These are phyloP conservation scores for Hyparrhenia diplandra DNA, from an alignment of 176 grass and related monocot genomes.

Conservation along the genomic window DNA sequence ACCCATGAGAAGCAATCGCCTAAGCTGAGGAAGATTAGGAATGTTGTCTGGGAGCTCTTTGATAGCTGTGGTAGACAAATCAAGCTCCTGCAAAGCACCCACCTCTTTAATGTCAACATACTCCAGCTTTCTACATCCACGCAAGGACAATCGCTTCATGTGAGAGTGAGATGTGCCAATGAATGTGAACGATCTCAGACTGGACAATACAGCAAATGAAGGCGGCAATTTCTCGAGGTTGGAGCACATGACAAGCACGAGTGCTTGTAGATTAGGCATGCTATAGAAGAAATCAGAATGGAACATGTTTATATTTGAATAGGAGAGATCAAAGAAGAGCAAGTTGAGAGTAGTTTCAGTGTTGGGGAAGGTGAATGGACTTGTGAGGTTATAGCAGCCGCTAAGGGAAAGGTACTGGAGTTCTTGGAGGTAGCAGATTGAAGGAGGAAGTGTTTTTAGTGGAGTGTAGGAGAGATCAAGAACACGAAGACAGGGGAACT, in stretches of 20 bases:
- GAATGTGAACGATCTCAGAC: not conserved
- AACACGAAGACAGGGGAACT: not conserved
- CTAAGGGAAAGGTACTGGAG: not conserved
- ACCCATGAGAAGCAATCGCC: not conserved
- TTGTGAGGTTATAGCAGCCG: not conserved
- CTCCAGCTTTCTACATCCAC: not conserved
- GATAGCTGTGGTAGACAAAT: constrained; percentile 7
- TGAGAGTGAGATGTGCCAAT: not conserved
- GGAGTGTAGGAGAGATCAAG: constrained; percentile 27
- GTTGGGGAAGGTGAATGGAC: not conserved
- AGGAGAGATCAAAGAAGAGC: not conserved
- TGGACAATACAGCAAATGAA: not conserved
- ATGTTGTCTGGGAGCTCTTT: not conserved
- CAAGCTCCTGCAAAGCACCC: not conserved
- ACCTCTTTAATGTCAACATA: too few species aligned
- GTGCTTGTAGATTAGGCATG: not conserved
- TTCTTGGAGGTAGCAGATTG: not conserved
- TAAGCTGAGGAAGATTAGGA: not conserved
- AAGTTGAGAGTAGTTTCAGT: not conserved
- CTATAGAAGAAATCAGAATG: not conserved
- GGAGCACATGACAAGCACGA: not conserved
- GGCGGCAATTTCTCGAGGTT: constrained; percentile 3
- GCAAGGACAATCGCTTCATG: not conserved
- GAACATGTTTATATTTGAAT: not conserved
- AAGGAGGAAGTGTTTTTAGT: not conserved